phyloP scores from a whole-genome alignment of 495 filamentous ascomycete genomes.

The Aspergillus sclerotioniger region DNA sequence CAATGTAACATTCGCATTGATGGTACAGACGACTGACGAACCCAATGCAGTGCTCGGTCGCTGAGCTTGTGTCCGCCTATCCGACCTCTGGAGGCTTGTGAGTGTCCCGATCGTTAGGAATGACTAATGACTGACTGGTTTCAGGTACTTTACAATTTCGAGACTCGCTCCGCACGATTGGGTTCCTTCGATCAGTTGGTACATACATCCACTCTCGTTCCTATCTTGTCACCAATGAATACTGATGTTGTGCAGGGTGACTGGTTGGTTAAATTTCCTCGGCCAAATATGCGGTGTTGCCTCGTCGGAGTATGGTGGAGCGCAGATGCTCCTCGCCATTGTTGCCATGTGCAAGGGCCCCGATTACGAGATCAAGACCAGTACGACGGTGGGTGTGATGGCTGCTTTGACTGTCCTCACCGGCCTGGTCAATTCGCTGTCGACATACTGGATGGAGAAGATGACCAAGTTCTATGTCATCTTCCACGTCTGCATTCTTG shows the following conservation, averaged over 20 bases:
- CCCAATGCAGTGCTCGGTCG: slow-evolving; percentile 39
- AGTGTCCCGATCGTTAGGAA: not conserved
- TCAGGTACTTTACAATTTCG: slow-evolving; percentile 43
- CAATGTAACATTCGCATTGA: too few relatives aligned
- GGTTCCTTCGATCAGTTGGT: slow-evolving; percentile 43
- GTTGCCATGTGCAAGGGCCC: slow-evolving; percentile 60
- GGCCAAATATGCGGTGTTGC: slow-evolving; percentile 65
- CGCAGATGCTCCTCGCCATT: slow-evolving; percentile 66
- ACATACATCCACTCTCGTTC: not conserved
- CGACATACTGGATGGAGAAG: slow-evolving; percentile 61
- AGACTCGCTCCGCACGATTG: slow-evolving; percentile 36
- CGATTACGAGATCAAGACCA: slow-evolving; percentile 50
- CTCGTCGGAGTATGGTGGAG: slow-evolving; percentile 64
- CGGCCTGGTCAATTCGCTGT: slow-evolving; percentile 57
- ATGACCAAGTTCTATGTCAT: slow-evolving; percentile 64
- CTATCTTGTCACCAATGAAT: not conserved
- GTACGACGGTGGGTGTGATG: slow-evolving; percentile 60
- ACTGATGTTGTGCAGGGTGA: slow-evolving; percentile 15
- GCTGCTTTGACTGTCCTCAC: slow-evolving; percentile 54
- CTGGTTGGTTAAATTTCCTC: slow-evolving; percentile 67
- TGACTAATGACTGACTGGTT: not conserved
- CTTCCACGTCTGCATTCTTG: slow-evolving; percentile 59
- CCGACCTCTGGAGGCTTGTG: slow-evolving; percentile 49
- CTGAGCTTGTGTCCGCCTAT: slow-evolving; percentile 53
- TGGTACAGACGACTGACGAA: not conserved